Conservation (phyloP, 139 green algal species). For the Chlorella vulgaris region DNA sequence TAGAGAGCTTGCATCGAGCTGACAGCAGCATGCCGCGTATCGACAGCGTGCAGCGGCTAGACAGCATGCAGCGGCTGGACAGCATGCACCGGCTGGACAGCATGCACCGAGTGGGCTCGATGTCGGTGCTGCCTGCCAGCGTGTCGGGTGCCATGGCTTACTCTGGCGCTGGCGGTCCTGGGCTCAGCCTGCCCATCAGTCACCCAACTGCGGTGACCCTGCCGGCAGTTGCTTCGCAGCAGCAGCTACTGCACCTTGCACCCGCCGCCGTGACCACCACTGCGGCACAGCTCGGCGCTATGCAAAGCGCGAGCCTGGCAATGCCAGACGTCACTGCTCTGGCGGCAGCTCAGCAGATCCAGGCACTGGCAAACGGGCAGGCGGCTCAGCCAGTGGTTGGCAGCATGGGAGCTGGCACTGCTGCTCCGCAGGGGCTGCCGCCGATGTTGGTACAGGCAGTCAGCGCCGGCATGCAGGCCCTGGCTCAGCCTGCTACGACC, state of each 20-base stretch:
- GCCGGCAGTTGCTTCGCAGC: neutral
- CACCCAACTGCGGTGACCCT: neutral
- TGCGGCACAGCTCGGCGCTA: neutral
- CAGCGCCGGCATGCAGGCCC: neutral
- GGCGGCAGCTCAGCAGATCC: constrained; percentile 6
- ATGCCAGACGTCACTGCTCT: neutral
- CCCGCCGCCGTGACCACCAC: neutral
- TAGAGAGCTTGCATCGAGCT: no score
- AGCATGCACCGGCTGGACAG: no score
- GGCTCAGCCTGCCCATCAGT: constrained; percentile 18
- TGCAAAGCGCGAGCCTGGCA: neutral
- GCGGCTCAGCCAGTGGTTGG: neutral
- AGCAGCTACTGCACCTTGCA: constrained; percentile 9
- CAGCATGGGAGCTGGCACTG: neutral
- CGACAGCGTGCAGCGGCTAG: no score
- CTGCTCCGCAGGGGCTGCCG: neutral
- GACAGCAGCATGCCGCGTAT: no score
- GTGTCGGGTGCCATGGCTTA: neutral
- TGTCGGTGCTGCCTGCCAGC: neutral
- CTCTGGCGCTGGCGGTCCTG: neutral
- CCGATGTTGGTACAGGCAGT: neutral
- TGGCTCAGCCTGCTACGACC: constrained; percentile 3
- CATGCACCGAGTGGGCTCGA: neutral
- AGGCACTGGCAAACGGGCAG: constrained; percentile 8
- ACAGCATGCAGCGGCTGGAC: no score